Conservation (phyloP, 2,329 filamentous ascomycete genomes). For the Iodosphaeria phyllophila region DNA sequence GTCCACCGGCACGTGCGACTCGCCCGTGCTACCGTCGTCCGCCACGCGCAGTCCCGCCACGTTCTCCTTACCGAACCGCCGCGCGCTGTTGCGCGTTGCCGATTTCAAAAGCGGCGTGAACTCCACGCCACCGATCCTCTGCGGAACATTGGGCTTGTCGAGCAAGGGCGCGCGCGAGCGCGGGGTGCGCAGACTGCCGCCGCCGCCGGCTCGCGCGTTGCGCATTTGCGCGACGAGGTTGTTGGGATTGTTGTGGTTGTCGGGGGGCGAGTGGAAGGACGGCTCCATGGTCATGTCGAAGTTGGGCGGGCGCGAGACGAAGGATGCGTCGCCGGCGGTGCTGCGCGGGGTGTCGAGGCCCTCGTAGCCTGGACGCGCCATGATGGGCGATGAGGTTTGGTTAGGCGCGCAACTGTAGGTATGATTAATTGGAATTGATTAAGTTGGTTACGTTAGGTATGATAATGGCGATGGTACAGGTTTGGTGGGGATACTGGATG, state of each 20-base stretch:
- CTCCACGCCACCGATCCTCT: constrained; percentile 49
- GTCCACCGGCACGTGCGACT: constrained; percentile 54
- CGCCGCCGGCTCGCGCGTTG: constrained; percentile 37
- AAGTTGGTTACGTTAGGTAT: too few relatives aligned
- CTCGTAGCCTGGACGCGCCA: constrained; percentile 45
- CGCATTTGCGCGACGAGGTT: constrained; percentile 61
- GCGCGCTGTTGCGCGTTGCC: constrained; percentile 53
- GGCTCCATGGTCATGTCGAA: constrained; percentile 77
- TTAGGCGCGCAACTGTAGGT: too few relatives aligned
- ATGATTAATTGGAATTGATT: too few relatives aligned
- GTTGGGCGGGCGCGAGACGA: constrained; percentile 48
- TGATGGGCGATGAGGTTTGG: constrained; percentile 25
- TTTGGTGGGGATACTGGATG: too few relatives aligned
- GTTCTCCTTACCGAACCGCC: constrained; percentile 42
- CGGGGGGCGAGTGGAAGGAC: constrained; percentile 67
- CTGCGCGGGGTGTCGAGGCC: constrained; percentile 75
- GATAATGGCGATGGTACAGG: too few relatives aligned
- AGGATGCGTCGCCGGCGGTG: constrained; percentile 69
- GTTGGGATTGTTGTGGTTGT: too few relatives aligned
- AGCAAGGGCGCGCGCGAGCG: constrained; percentile 49
- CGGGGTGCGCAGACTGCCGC: constrained; percentile 56
- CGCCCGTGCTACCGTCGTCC: constrained; percentile 49
- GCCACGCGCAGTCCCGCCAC: constrained; percentile 38
- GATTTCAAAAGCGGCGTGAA: constrained; percentile 89
- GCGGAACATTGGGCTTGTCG: constrained; percentile 53